Evolutionary conservation across 2,329 filamentous ascomycete species (phyloP), one percentile per base, ranked within the genome.

Genomic region (Venturia effusa): DNA sequence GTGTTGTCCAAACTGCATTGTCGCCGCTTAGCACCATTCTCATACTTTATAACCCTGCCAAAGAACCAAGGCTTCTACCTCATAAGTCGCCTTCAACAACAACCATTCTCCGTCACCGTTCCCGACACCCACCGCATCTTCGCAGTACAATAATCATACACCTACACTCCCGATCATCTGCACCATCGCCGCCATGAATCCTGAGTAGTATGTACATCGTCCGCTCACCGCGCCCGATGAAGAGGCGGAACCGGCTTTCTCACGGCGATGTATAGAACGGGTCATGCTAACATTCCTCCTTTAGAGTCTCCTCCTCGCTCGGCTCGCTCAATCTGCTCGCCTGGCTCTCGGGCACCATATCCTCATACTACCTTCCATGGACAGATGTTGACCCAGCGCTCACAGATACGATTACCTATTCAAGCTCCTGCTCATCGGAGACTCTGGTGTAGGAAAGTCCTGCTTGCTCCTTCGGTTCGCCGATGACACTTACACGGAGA

Each of bases 401-500:
- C 27, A 3, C 15, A 97, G 94, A 94, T 99, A 99, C 89, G 94
- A 99, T 79, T 99, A 99, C 80, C 92, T 99, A 75, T 99, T 99
- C 88, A 99, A 99, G 88, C 92, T 99, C 70, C 90, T 99, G 80
- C 93, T 99, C 83, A 99, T 99, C 87, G 94, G 94, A 80, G 94
- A 99, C 79, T 99, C 94, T 78, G 94, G 94, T 87, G 94, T 99
- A 75, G 94, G 94, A 88, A 99, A 99, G 88, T 99, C 94, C 75
- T 99, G 94, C 81, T 79, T 99, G 81, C 84, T 99, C 71, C 84
- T 99, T 76, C 92, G 94, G 82, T 99, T 99, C 76, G 94, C 94
- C 75, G 94, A 97, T 77, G 92, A 97, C 75, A 97, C 94, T 78
- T 99, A 97, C 83, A 99, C 94, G 67, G 94, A 97, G 83, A 96